Evolutionary conservation across 2,329 filamentous ascomycete species (phyloP).

Genomic region (Fusarium globosum): DNA sequence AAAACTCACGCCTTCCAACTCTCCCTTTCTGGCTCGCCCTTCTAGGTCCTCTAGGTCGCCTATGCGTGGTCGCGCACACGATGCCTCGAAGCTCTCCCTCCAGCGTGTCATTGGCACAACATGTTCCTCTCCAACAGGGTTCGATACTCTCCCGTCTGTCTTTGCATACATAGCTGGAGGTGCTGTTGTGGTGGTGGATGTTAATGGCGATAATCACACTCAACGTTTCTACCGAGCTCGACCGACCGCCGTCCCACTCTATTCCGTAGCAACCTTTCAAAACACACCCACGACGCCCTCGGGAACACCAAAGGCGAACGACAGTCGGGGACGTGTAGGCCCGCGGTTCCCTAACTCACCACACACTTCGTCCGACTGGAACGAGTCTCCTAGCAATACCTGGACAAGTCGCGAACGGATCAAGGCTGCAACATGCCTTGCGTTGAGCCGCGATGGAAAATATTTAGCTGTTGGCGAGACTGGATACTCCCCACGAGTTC

Average conservation of each 20-base stretch:
- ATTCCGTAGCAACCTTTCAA: constrained; percentile 66
- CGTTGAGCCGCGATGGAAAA: constrained; percentile 86
- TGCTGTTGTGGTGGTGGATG: constrained; percentile 87
- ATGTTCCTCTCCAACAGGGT: constrained; percentile 83
- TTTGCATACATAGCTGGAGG: constrained; percentile 95
- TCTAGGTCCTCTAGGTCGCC: constrained; percentile 73
- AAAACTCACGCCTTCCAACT: constrained; percentile 81
- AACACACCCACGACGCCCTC: constrained; percentile 62
- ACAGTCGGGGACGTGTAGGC: constrained; percentile 69
- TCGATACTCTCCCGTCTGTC: constrained; percentile 80
- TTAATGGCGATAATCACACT: constrained; percentile 73
- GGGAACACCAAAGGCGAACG: constrained; percentile 69
- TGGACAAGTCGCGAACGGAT: constrained; percentile 93
- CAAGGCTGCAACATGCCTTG: constrained; percentile 92
- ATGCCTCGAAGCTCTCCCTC: constrained; percentile 74
- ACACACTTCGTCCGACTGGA: constrained; percentile 61
- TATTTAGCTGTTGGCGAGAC: constrained; percentile 95
- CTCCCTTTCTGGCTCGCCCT: constrained; percentile 73
- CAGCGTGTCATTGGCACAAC: constrained; percentile 92
- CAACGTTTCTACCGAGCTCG: constrained; percentile 94
- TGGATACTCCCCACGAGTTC: constrained; percentile 89
- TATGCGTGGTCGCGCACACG: constrained; percentile 61
- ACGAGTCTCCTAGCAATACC: constrained; percentile 77
- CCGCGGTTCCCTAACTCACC: constrained; percentile 60
- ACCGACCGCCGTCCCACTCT: constrained; percentile 76